Percentiles rank a stretch among this genome's conserved stretches.
Conservation (phyloP, 2,329 filamentous ascomycete species). For the Penicillium verrucosum region DNA sequence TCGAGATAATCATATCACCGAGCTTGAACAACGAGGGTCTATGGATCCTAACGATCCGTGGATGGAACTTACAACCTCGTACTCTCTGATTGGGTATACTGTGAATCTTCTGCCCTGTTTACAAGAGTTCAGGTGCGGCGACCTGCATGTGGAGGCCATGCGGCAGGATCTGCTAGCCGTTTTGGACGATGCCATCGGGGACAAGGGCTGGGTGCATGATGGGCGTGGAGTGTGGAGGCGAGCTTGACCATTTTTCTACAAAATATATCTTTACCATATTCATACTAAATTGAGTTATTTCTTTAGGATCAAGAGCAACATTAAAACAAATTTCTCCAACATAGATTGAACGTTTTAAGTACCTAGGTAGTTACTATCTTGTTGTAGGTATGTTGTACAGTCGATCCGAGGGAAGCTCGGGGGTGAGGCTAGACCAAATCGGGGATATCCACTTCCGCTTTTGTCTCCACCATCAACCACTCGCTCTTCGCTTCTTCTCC, state of each 20-base stretch:
- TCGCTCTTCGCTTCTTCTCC: not conserved
- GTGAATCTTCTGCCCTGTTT: conserved; percentile 28
- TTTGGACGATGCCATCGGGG: conserved; percentile 23
- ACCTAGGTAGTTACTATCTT: no score
- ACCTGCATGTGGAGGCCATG: conserved; percentile 33
- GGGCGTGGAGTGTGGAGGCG: conserved; percentile 31
- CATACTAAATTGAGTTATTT: not conserved
- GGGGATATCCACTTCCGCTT: not conserved
- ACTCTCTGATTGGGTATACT: conserved; percentile 45
- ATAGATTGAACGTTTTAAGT: not conserved
- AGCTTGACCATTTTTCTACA: not conserved
- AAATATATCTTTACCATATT: not conserved
- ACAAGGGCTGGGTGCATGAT: conserved; percentile 31
- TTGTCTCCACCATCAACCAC: not conserved
- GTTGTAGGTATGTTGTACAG: no score
- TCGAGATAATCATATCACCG: conserved; percentile 34
- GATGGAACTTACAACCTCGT: conserved; percentile 55
- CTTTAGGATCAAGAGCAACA: not conserved
- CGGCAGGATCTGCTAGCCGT: conserved; percentile 27
- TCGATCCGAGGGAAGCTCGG: not conserved
- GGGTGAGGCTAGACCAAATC: not conserved
- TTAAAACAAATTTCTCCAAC: not conserved
- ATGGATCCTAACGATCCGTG: conserved; percentile 47
- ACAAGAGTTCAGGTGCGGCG: conserved; percentile 29
- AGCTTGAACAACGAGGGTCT: conserved; percentile 39